Evolutionary conservation across 495 filamentous ascomycete species (phyloP).

Genomic region (Hyaloscypha variabilis): DNA sequence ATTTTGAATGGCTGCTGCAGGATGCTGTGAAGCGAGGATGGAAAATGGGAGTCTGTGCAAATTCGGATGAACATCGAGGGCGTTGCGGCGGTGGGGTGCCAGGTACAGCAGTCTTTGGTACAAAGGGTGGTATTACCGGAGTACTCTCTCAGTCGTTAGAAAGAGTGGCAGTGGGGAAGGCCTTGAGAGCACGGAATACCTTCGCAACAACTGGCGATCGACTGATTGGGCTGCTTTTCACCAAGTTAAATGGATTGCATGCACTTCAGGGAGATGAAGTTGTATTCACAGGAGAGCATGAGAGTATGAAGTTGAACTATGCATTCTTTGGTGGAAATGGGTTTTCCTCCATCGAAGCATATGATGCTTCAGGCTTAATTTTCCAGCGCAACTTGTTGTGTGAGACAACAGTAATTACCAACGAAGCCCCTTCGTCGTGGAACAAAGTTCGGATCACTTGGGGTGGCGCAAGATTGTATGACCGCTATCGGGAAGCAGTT

Average conservation of each 20-base stretch:
- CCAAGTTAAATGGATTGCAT: neutral
- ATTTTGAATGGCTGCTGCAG: constrained; percentile 9
- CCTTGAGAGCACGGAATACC: constrained; percentile 30
- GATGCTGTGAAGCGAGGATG: constrained; percentile 10
- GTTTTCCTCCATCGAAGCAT: constrained; percentile 34
- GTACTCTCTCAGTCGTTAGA: constrained; percentile 25
- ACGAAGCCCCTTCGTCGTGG: neutral
- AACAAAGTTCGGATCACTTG: constrained; percentile 3
- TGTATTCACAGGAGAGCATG: neutral
- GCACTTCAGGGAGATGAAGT: constrained; percentile 33
- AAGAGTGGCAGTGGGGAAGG: constrained; percentile 20
- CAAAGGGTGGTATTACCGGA: constrained; percentile 32
- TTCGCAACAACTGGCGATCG: constrained; percentile 36
- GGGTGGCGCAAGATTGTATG: constrained; percentile 15
- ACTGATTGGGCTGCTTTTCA: constrained; percentile 29
- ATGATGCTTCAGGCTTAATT: constrained; percentile 26
- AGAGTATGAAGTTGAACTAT: constrained; percentile 24
- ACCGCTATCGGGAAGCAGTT: constrained; percentile 15
- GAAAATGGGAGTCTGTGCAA: constrained; percentile 6
- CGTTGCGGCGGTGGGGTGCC: constrained; percentile 13
- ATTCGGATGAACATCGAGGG: constrained; percentile 12
- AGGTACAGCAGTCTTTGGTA: constrained; percentile 14
- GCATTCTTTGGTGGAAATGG: constrained; percentile 29
- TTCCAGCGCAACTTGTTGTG: neutral
- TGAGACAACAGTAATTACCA: neutral